Percentiles rank a stretch among this genome's conserved stretches.
phyloP scores from a whole-genome alignment of 306 rosid species.

The Rubus idaeus region DNA sequence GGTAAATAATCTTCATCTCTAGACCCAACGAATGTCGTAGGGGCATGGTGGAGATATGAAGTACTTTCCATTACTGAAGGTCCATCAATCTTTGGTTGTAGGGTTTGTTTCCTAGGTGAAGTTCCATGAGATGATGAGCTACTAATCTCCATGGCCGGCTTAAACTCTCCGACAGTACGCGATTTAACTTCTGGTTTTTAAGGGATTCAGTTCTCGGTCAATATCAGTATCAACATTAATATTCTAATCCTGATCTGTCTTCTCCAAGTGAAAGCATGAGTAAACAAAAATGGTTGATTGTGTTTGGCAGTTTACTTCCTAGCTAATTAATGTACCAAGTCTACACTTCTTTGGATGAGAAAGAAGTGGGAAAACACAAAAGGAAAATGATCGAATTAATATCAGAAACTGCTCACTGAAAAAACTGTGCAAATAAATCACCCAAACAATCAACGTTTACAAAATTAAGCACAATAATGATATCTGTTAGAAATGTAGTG shows the following conservation, averaged over 20 bases:
- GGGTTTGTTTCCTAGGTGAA: not conserved
- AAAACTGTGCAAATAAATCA: not conserved
- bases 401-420: not conserved
- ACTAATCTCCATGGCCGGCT: not conserved
- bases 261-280: not conserved
- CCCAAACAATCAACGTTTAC: not conserved
- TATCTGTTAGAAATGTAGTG: not conserved
- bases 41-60: slow-evolving; percentile 52
- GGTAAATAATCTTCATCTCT: slow-evolving; percentile 41
- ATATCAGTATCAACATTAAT: not conserved
- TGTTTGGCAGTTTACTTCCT: not conserved
- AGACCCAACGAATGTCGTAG: slow-evolving; percentile 39
- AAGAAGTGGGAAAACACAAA: not conserved
- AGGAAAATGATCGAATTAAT: no score
- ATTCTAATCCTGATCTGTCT: not conserved
- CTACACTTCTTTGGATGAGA: not conserved
- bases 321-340: not conserved
- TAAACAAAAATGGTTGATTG: not conserved
- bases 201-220: not conserved
- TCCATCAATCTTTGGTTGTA: not conserved
- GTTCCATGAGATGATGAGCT: not conserved
- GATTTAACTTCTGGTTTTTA: not conserved
- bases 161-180: not conserved
- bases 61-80: not conserved
- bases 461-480: not conserved